A percentile compares a stretch with the other conserved stretches of the same genome.
Conservation (phyloP, 371 early-diverging fungal genomes). For the Rhizomucor pusillus region DNA sequence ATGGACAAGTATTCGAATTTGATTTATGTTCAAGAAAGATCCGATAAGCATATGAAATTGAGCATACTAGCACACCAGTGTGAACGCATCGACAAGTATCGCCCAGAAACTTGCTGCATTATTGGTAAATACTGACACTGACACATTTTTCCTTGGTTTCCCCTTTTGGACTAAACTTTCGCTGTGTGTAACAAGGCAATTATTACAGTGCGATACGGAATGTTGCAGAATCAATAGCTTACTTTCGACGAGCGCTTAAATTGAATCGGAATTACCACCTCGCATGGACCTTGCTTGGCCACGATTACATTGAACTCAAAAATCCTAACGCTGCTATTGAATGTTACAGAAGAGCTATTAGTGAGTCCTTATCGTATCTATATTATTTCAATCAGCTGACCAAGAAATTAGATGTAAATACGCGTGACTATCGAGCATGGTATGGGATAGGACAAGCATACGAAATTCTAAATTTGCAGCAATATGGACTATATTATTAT, state of each 20-base stretch:
- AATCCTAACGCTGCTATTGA: constrained; percentile 87
- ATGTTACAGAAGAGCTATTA: constrained; percentile 82
- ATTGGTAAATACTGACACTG: constrained; percentile 46
- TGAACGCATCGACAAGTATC: constrained; percentile 72
- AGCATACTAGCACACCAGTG: constrained; percentile 80
- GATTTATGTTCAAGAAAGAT: constrained; percentile 65
- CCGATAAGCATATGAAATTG: constrained; percentile 64
- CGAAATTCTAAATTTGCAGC: constrained; percentile 77
- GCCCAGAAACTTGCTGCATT: constrained; percentile 89
- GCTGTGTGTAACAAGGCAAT: constrained; percentile 62
- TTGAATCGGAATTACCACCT: constrained; percentile 75
- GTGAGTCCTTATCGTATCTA: constrained; percentile 26
- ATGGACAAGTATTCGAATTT: constrained; percentile 90
- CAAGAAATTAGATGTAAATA: constrained; percentile 61
- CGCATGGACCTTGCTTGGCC: constrained; percentile 94
- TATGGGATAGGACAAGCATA: constrained; percentile 91
- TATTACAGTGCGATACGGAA: constrained; percentile 82
- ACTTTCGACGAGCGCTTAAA: constrained; percentile 82
- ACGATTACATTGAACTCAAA: constrained; percentile 92
- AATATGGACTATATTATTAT: constrained; percentile 85
- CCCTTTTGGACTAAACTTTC: not conserved
- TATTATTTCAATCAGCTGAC: not conserved
- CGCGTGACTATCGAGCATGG: constrained; percentile 91
- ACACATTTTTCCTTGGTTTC: constrained; percentile 8
- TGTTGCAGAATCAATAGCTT: constrained; percentile 82